These are phyloP conservation scores for Euphrasia confusa DNA, from an alignment of 257 asterid species.

Conservation along the genomic window DNA sequence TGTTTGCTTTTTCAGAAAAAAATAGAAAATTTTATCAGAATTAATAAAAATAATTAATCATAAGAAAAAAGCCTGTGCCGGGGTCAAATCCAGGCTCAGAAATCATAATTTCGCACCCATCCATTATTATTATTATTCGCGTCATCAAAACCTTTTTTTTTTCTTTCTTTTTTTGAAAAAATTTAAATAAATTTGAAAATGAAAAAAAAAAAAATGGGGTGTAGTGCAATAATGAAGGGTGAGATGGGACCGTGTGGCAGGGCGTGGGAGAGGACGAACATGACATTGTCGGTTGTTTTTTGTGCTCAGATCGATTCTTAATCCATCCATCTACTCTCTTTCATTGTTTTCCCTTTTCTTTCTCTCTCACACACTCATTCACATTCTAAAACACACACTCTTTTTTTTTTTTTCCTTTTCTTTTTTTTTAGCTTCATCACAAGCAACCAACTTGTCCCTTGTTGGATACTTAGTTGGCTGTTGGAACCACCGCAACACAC, in stretches of 20 bases:
- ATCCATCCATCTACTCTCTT: slow-evolving; percentile 38
- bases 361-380: not conserved
- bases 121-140: slow-evolving; percentile 12
- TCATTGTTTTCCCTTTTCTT: slow-evolving; percentile 11
- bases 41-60: too few species aligned
- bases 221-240: slow-evolving; percentile 58
- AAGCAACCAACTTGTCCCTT: slow-evolving; percentile 98
- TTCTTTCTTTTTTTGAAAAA: not conserved
- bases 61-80: slow-evolving; percentile 26
- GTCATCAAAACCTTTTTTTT: slow-evolving; percentile 11
- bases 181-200: not conserved
- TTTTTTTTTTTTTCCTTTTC: slow-evolving; percentile 15
- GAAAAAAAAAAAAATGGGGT: slow-evolving; percentile 3
- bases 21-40: too few species aligned
- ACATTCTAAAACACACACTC: too few species aligned
- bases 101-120: slow-evolving; percentile 16
- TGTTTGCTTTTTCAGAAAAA: slow-evolving; percentile 2
- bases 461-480: slow-evolving; percentile 74
- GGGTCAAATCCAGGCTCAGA: slow-evolving; percentile 35
- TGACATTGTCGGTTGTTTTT: slow-evolving; percentile 95
- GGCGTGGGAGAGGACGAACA: slow-evolving; percentile 99
- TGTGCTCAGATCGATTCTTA: slow-evolving; percentile 38
- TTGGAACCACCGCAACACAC: slow-evolving; percentile 70
- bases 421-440: slow-evolving; percentile 53
- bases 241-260: slow-evolving; percentile 95